These are phyloP conservation scores for Parsonsia alboflavescens DNA, from an alignment of 257 asterid species.

Conservation along the genomic window DNA sequence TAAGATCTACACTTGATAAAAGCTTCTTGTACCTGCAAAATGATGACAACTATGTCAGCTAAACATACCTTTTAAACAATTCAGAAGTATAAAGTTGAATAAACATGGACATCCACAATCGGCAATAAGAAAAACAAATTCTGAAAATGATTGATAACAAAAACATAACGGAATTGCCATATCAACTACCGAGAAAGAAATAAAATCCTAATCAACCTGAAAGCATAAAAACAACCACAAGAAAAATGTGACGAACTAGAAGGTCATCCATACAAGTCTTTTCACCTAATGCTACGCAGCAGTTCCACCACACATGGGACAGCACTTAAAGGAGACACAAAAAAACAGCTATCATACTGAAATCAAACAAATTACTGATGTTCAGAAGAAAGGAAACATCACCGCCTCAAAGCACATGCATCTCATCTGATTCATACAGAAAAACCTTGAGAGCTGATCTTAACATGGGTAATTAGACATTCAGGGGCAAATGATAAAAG, in stretches of 20 bases:
- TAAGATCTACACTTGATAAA: constrained; percentile 92
- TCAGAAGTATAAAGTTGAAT: not conserved
- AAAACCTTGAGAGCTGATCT: not conserved
- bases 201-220: not conserved
- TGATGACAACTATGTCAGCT: constrained; percentile 16
- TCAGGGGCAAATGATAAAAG: not conserved
- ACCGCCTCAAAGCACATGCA: not conserved
- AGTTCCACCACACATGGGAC: not conserved
- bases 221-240: not conserved
- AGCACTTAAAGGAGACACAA: not conserved
- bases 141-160: not conserved
- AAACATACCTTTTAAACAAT: constrained; percentile 4
- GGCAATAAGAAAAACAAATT: not conserved
- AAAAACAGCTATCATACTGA: constrained; percentile 2
- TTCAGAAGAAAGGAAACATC: not conserved
- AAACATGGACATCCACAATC: constrained; percentile 1
- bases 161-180: not conserved
- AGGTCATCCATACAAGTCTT: not conserved
- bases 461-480: not conserved
- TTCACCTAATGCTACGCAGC: not conserved
- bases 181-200: not conserved
- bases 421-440: not conserved
- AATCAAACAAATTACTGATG: not conserved
- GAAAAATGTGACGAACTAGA: not conserved
- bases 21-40: constrained; percentile 95